A percentile compares a stretch with the other conserved stretches of the same genome.
Conservation (phyloP, 2,329 filamentous ascomycete species). For the Celoporthe dispersa region DNA sequence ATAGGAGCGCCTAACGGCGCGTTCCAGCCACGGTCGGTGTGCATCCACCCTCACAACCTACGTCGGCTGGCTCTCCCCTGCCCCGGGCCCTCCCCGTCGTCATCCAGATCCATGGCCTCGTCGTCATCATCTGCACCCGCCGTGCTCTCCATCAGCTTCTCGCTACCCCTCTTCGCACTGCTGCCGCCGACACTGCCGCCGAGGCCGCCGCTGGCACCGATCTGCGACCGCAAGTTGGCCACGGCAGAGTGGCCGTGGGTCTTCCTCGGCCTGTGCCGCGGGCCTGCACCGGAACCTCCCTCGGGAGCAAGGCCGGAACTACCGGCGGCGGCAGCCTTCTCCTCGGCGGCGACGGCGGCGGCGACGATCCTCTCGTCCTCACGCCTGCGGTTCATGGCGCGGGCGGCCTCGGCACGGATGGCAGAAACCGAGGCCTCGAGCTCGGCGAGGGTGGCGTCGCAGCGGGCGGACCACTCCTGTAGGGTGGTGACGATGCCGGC, state of each 20-base stretch:
- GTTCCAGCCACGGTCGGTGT: fast-evolving
- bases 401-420: conserved; percentile 64
- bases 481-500: conserved; percentile 71
- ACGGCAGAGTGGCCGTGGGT: conserved; percentile 4
- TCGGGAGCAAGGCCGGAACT: conserved; percentile 33
- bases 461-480: conserved; percentile 77
- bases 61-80: conserved; percentile 58
- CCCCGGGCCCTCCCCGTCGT: conserved; percentile 53
- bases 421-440: conserved; percentile 75
- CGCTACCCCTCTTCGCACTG: conserved; percentile 30
- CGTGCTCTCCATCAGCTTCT: conserved; percentile 45
- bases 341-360: conserved; percentile 52
- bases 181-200: conserved; percentile 10
- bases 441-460: conserved; percentile 71
- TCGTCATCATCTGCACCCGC: conserved; percentile 48
- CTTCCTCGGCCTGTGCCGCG: conserved; percentile 17
- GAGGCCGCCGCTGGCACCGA: not conserved
- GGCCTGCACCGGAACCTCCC: conserved; percentile 8
- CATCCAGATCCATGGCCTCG: conserved; percentile 61
- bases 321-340: conserved; percentile 32
- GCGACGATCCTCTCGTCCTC: conserved; percentile 54
- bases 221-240: conserved; percentile 7
- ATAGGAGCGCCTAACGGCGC: not conserved
- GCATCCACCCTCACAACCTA: conserved; percentile 49
- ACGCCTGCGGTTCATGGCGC: conserved; percentile 55